Percentiles rank a stretch among this genome's conserved stretches.
phyloP scores from a whole-genome alignment of 2,329 filamentous ascomycete species.

The Trichoderma cornu-damae region DNA sequence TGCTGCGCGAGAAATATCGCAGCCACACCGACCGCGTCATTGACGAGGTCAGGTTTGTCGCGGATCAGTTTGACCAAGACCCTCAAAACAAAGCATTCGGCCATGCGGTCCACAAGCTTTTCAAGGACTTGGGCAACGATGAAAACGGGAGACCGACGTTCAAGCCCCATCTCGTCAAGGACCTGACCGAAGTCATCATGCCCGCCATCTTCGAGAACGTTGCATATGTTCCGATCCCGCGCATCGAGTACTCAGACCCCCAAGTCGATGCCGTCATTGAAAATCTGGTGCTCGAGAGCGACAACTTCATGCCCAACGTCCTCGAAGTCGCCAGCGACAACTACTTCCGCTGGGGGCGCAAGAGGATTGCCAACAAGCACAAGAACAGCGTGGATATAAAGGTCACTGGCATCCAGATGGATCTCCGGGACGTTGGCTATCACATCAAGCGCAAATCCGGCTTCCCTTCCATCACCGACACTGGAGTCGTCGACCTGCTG shows the following conservation, averaged over 20 bases:
- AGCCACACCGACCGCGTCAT: conserved; percentile 78
- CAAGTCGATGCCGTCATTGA: conserved; percentile 85
- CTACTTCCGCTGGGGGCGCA: conserved; percentile 92
- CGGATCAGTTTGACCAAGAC: conserved; percentile 83
- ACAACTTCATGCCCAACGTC: conserved; percentile 93
- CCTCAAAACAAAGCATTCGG: conserved; percentile 78
- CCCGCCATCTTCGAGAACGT: conserved; percentile 77
- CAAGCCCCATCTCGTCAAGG: conserved; percentile 89
- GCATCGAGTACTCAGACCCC: conserved; percentile 85
- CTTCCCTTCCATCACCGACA: conserved; percentile 82
- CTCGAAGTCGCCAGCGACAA: conserved; percentile 87
- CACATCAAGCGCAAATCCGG: conserved; percentile 93
- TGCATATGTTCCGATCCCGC: conserved; percentile 85
- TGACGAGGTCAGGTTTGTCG: conserved; percentile 87
- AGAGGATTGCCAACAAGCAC: conserved; percentile 73
- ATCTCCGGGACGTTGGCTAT: conserved; percentile 85
- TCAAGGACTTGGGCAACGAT: conserved; percentile 82
- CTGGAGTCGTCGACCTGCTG: conserved; percentile 81
- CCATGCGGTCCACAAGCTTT: conserved; percentile 72
- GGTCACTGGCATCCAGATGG: conserved; percentile 86
- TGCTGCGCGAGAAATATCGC: conserved; percentile 85
- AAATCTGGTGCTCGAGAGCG: conserved; percentile 90
- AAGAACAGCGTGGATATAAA: conserved; percentile 79
- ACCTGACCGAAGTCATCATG: conserved; percentile 79
- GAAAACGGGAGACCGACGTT: conserved; percentile 77